These are phyloP conservation scores for Colletotrichum paranaense DNA, from an alignment of 2,329 filamentous ascomycete species.

Conservation along the genomic window DNA sequence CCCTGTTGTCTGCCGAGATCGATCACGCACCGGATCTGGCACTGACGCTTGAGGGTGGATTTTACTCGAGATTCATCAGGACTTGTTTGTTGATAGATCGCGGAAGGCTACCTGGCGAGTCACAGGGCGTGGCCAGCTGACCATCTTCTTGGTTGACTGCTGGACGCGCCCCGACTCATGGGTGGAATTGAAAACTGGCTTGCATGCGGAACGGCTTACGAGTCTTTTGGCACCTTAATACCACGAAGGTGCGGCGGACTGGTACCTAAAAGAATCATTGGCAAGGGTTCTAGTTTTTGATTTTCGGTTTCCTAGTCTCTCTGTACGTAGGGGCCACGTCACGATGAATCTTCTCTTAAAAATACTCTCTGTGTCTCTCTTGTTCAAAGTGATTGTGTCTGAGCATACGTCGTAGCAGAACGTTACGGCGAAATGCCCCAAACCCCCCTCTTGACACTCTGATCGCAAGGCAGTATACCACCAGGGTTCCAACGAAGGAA, in stretches of 20 bases:
- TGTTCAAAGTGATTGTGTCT: background rate
- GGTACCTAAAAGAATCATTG: conserved; percentile 38
- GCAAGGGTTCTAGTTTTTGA: conserved; percentile 38
- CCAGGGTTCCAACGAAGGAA: background rate
- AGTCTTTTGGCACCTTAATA: conserved; percentile 39
- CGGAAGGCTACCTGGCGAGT: conserved; percentile 37
- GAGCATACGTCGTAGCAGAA: background rate
- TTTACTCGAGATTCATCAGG: conserved; percentile 35
- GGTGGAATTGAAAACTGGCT: conserved; percentile 38
- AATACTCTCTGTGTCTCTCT: background rate
- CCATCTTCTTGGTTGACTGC: conserved; percentile 22
- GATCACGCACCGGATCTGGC: conserved; percentile 35
- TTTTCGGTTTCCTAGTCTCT: conserved; percentile 38
- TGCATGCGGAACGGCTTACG: conserved; percentile 37
- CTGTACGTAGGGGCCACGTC: conserved; percentile 38
- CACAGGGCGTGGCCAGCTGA: conserved; percentile 32
- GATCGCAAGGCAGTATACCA: background rate
- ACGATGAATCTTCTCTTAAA: conserved; percentile 36
- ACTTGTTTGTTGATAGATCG: conserved; percentile 38
- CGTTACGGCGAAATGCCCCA: background rate
- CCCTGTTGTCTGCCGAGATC: conserved; percentile 30
- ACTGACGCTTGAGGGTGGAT: conserved; percentile 28
- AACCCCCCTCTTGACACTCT: no score
- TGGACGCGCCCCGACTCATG: conserved; percentile 34
- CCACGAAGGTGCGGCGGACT: conserved; percentile 37